These are phyloP conservation scores for Hericium rajendrae DNA, from an alignment of 768 basidiomycete genomes.

Conservation along the genomic window DNA sequence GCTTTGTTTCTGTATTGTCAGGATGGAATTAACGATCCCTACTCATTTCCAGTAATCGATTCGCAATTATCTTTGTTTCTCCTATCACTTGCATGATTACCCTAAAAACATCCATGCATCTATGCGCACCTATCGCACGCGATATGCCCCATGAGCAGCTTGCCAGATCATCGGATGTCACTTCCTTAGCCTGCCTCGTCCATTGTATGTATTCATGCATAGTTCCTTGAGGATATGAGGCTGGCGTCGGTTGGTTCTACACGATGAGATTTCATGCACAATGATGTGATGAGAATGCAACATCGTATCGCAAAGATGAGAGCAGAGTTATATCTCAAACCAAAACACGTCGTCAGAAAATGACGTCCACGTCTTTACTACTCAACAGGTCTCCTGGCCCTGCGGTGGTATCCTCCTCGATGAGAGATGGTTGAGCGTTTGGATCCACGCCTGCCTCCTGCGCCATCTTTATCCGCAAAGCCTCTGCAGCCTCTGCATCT, in stretches of 20 bases:
- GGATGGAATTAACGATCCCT: constrained; percentile 5
- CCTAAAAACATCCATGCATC: constrained; percentile 58
- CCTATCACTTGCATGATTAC: constrained; percentile 21
- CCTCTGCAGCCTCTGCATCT: constrained; percentile 36
- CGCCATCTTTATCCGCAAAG: constrained; percentile 6
- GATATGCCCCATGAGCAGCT: constrained; percentile 43
- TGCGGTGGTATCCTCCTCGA: constrained; percentile 8
- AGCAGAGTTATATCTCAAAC: constrained; percentile 2
- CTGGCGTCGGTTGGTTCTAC: background rate
- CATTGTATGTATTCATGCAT: background rate
- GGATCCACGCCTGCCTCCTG: constrained; percentile 7
- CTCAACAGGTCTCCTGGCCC: constrained; percentile 57
- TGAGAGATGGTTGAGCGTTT: constrained; percentile 1
- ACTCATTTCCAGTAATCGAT: constrained; percentile 27
- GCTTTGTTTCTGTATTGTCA: constrained; percentile 1
- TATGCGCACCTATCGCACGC: constrained; percentile 41
- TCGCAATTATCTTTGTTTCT: constrained; percentile 19
- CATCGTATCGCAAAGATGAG: constrained; percentile 1
- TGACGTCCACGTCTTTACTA: constrained; percentile 87
- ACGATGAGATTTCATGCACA: background rate
- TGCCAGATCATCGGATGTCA: background rate
- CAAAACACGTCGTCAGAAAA: constrained; percentile 49
- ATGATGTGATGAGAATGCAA: constrained; percentile 1
- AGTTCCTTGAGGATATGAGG: background rate
- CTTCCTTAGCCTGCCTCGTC: background rate